Base-by-base conservation (phyloP, 1,284 basidiomycete genomes). In the Rhodotorula mucilaginosa region DNA sequence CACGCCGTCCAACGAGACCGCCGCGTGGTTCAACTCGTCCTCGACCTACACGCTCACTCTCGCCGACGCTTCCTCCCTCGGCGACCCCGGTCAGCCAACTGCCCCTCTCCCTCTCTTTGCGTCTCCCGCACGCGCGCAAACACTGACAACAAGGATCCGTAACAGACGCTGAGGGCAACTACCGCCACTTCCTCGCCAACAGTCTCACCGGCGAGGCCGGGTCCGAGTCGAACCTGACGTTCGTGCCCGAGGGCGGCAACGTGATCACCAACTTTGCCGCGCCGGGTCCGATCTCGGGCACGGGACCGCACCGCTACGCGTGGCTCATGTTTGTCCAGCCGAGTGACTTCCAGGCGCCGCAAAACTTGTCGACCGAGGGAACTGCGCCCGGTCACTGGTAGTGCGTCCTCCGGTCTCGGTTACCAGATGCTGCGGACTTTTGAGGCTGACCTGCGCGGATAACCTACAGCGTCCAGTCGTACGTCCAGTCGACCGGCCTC, bases 141-240 rank as follows among this genome's bases (percentile, higher is more conserved):
- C 5, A 39, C 39, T 39, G 39, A 39, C 39, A 12, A 39, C 39
- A 39, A 39, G 8, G 5, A 8, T 39, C 7, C 39, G 12, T 12
- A 39, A 39, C n/a, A 56, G 75, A 78, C 70, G 5, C 68, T 4
- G 66, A 72, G 62, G 74, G 70, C 57, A 68, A 67, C 66, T 70
- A 70, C 69, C 64, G 65, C 72, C 91, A 92, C 83, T 93, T 90
- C 90, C 86, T 93, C 62, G 86, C 88, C 74, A 92, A 92, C 80
- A 83, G 85, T 56, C 88, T 86, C 31, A 84, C 83, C 18, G 76
- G 90, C 64, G 78, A 80, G 46, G 82, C 87, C 82, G 71, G 61
- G 19, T 26, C 66, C 16, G 56, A 47, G 8, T 29, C 6, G 8
- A 72, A 74, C 69, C 39, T 60, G 39, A 71, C 65, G 31, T 74